A percentile compares a stretch with the other conserved stretches of the same genome.
Conservation (phyloP, 1,284 basidiomycete genomes). For the Sporisorium scitamineum region DNA sequence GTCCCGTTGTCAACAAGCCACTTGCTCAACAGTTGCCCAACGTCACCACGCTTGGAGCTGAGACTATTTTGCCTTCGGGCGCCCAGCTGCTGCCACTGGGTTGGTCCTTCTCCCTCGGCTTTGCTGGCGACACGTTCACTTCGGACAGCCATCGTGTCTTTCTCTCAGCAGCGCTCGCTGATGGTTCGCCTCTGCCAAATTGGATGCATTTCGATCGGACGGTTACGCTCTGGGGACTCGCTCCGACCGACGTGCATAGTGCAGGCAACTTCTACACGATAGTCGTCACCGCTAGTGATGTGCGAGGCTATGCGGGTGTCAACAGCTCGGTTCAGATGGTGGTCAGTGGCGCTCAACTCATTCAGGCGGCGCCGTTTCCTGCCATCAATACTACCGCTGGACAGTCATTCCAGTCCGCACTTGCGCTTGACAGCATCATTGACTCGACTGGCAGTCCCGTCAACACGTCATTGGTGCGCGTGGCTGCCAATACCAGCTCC, state of each 20-base stretch:
- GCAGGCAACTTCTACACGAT: slow-evolving; percentile 58
- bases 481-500: slow-evolving; percentile 71
- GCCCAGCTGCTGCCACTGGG: slow-evolving; percentile 79
- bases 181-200: slow-evolving; percentile 78
- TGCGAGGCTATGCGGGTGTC: slow-evolving; percentile 56
- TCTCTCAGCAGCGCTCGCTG: slow-evolving; percentile 77
- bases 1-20: slow-evolving; percentile 57
- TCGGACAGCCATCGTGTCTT: slow-evolving; percentile 72
- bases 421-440: slow-evolving; percentile 35
- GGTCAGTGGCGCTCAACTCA: slow-evolving; percentile 44
- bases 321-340: slow-evolving; percentile 56
- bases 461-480: slow-evolving; percentile 19
- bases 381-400: slow-evolving; percentile 75
- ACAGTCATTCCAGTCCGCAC: slow-evolving; percentile 64
- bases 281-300: slow-evolving; percentile 62
- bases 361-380: slow-evolving; percentile 39
- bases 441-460: slow-evolving; percentile 21
- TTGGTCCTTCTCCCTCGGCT: slow-evolving; percentile 93
- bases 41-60: slow-evolving; percentile 53
- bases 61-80: slow-evolving; percentile 59
- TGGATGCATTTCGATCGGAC: slow-evolving; percentile 80
- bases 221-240: slow-evolving; percentile 83
- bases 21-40: slow-evolving; percentile 60
- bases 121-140: slow-evolving; percentile 78
- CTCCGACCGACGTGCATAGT: slow-evolving; percentile 72